These are phyloP conservation scores for Micractinium sp. DNA, from an alignment of 139 green algal species.

Conservation along the genomic window DNA sequence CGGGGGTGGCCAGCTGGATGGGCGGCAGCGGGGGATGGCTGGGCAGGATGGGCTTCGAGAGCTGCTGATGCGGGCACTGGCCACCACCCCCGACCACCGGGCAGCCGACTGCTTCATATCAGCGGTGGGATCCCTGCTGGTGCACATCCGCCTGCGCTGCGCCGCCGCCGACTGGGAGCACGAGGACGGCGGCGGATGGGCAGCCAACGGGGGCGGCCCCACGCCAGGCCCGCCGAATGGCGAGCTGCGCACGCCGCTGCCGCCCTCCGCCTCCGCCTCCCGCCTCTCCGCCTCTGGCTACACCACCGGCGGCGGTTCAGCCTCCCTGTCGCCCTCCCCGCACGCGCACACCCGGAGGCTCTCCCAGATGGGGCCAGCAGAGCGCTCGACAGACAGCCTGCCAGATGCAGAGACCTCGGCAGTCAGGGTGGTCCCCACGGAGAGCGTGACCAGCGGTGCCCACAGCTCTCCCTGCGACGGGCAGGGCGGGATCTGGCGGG, in stretches of 20 bases:
- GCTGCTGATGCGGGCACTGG: slow-evolving; percentile 38
- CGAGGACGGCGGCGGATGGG: neutral
- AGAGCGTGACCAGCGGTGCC: neutral
- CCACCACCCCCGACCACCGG: slow-evolving; percentile 17
- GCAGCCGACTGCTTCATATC: slow-evolving; percentile 40
- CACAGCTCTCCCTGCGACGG: slow-evolving; percentile 5
- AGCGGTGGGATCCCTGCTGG: slow-evolving; percentile 25
- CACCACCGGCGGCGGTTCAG: neutral
- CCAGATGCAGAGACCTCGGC: slow-evolving; percentile 3
- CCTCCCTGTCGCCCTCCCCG: neutral
- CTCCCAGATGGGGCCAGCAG: neutral
- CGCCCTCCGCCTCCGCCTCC: neutral
- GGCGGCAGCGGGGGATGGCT: slow-evolving; percentile 15
- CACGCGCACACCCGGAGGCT: neutral
- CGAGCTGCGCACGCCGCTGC: neutral
- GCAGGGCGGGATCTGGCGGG: slow-evolving; percentile 10
- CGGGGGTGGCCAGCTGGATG: slow-evolving; percentile 30
- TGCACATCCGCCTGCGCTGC: slow-evolving; percentile 25
- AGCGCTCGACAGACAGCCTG: neutral
- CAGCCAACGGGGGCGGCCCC: neutral
- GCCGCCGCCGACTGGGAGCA: neutral
- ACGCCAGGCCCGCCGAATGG: neutral
- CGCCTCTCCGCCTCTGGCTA: neutral
- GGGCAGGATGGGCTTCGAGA: slow-evolving; percentile 19
- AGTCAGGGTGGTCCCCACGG: neutral